These are phyloP conservation scores for Pyrrhoderma lamaoense DNA, from an alignment of 1,284 basidiomycete genomes.

Conservation along the genomic window DNA sequence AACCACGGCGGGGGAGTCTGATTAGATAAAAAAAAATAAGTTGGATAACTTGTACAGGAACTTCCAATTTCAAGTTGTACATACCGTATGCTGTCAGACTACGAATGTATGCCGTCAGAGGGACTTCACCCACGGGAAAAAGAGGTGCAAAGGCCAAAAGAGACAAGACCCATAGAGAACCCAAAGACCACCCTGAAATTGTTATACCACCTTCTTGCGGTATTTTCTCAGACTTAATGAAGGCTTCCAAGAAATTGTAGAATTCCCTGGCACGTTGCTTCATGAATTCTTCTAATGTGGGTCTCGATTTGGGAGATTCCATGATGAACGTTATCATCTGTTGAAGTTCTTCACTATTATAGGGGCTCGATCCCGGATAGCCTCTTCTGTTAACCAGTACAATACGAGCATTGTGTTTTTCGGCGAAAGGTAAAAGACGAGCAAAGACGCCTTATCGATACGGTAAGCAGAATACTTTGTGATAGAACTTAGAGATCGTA, in stretches of 20 bases:
- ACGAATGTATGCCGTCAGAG: constrained; percentile 15
- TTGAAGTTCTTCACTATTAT: constrained; percentile 23
- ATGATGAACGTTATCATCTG: constrained; percentile 21
- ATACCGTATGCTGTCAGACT: neutral
- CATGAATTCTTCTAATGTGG: constrained; percentile 6
- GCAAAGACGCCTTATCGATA: constrained; percentile 24
- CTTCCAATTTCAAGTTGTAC: neutral
- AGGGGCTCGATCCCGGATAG: constrained; percentile 27
- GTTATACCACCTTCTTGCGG: constrained; percentile 13
- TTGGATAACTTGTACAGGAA: no score
- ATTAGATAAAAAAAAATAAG: no score
- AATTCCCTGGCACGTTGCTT: constrained; percentile 18
- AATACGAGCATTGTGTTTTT: constrained; percentile 24
- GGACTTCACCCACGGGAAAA: constrained; percentile 16
- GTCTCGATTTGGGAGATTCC: constrained; percentile 17
- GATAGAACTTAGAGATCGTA: neutral
- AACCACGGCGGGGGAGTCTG: constrained; percentile 9
- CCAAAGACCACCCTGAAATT: constrained; percentile 23
- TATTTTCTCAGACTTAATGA: constrained; percentile 16
- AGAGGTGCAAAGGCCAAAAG: constrained; percentile 19
- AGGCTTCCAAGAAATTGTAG: constrained; percentile 17
- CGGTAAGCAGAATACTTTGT: neutral
- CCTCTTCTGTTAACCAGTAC: constrained; percentile 28
- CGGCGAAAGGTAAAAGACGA: constrained; percentile 23
- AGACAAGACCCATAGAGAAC: constrained; percentile 19